Evolutionary conservation across 2,329 filamentous ascomycete genomes (phyloP), one percentile per base, ranked within the genome.

Genomic region (Leptographium wingfieldii): DNA sequence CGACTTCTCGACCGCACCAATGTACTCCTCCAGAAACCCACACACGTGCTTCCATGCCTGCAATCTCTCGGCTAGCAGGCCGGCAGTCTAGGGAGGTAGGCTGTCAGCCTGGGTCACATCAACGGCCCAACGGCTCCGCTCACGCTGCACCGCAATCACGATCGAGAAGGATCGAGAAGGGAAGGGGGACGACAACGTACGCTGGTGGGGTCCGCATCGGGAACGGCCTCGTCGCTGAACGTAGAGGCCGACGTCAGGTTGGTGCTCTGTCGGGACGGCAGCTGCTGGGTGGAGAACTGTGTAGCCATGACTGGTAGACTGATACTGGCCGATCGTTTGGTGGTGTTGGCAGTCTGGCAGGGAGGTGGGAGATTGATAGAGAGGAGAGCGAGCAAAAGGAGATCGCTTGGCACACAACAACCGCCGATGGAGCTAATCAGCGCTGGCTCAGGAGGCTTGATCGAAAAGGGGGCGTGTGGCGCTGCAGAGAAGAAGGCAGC

Each of bases 31-130:
- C 55, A 99, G 80, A 70, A 96, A 92, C 60, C 80, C 89, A 63
- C 91, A 89, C 63, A 92, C 90, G 72, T 97, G 92, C 73, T 96
- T 97, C 91, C 91, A 99, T 55, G 94, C 94, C 68, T 89, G 87
- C 63, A 99, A 80, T 65, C 94, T 85, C 77, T 97, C 90, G 59
- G 86, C 80, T 64, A 99, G 86, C 56, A 97, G 80, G 49, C 82
- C 85, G n/a, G 86, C 84, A 27, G 87, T 88, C 86, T 90, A 65
- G 9, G 29, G 22, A 55, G 29, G 46, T 56, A 49, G 29, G 33
- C 10, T 35, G 59, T 59, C 43, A 63, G 59, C 33, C 29, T 2
- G 19, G 22, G 31, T 12, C 35, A 22, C 22, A 29, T 14, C 9
- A 16, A 14, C 11, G 27, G 22, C 27, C 49, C 31, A 31, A 31